Percentiles rank a stretch among this genome's conserved stretches.
Conservation (phyloP, 2,329 filamentous ascomycete species). For the Mycosphaerella sp. region DNA sequence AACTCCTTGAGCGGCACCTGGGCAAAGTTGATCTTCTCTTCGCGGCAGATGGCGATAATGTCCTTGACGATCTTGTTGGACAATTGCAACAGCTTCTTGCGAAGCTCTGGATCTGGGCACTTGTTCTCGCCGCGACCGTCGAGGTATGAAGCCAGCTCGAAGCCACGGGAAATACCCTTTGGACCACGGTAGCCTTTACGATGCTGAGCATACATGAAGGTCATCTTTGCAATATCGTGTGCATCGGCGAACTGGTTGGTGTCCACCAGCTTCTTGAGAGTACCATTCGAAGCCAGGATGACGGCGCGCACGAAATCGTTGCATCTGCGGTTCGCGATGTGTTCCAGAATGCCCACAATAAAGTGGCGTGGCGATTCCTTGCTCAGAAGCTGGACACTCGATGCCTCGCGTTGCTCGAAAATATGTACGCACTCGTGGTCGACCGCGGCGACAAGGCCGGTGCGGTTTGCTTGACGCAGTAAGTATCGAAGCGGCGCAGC, state of each 20-base stretch:
- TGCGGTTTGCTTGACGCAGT: conserved; percentile 32
- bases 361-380: conserved; percentile 32
- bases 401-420: conserved; percentile 35
- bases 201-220: conserved; percentile 40
- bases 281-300: conserved; percentile 37
- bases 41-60: conserved; percentile 41
- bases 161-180: conserved; percentile 40
- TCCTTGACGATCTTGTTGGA: conserved; percentile 39
- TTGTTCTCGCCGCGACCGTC: conserved; percentile 39
- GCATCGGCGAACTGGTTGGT: conserved; percentile 39
- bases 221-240: conserved; percentile 40
- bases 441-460: conserved; percentile 36
- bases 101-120: conserved; percentile 33
- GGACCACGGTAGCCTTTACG: conserved; percentile 40
- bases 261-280: conserved; percentile 35
- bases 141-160: conserved; percentile 43
- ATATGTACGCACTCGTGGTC: conserved; percentile 24
- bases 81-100: conserved; percentile 35
- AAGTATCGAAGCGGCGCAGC: conserved; percentile 39
- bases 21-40: conserved; percentile 42
- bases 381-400: conserved; percentile 31
- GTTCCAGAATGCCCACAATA: conserved; percentile 39
- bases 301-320: conserved; percentile 39
- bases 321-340: conserved; percentile 36
- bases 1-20: conserved; percentile 43